Percentiles rank a stretch among this genome's conserved stretches.
Evolutionary conservation across 2,329 filamentous ascomycete genomes (phyloP).

Genomic region (Sporothrix euskadiensis): DNA sequence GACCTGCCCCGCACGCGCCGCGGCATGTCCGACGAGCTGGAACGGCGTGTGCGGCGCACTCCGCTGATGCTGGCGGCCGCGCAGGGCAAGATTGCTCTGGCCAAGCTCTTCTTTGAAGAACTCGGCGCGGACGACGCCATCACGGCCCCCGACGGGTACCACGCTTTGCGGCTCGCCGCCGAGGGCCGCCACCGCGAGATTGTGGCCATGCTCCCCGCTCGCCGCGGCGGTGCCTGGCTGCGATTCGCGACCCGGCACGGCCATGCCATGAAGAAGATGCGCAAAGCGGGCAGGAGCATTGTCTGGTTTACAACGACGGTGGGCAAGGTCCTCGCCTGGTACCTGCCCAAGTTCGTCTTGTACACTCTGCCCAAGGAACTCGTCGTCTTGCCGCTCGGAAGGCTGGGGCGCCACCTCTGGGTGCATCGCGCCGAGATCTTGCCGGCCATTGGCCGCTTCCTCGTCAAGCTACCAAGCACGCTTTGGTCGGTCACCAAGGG

Average conservation of each 20-base stretch:
- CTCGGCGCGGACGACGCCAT: constrained; percentile 47
- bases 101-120: constrained; percentile 45
- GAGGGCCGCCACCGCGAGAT: constrained; percentile 46
- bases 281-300: constrained; percentile 17
- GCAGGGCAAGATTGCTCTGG: constrained; percentile 44
- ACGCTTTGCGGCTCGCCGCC: constrained; percentile 49
- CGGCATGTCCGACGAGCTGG: not conserved
- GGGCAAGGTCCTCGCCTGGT: constrained; percentile 9
- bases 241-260: constrained; percentile 42
- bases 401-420: constrained; percentile 31
- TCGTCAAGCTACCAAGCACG: constrained; percentile 29
- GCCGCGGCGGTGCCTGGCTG: constrained; percentile 44
- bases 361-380: constrained; percentile 15
- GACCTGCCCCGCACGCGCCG: not conserved
- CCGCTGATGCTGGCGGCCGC: constrained; percentile 49
- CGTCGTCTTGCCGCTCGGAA: not conserved
- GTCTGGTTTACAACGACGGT: not conserved
- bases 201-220: constrained; percentile 45
- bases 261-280: constrained; percentile 35
- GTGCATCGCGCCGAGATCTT: constrained; percentile 36
- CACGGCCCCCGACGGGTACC: constrained; percentile 49
- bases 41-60: constrained; percentile 43
- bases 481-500: constrained; percentile 37
- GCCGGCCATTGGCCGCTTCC: not conserved
- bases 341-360: constrained; percentile 8